Conservation (phyloP, 106 monocot genomes). For the Narthecium ossifragum region DNA sequence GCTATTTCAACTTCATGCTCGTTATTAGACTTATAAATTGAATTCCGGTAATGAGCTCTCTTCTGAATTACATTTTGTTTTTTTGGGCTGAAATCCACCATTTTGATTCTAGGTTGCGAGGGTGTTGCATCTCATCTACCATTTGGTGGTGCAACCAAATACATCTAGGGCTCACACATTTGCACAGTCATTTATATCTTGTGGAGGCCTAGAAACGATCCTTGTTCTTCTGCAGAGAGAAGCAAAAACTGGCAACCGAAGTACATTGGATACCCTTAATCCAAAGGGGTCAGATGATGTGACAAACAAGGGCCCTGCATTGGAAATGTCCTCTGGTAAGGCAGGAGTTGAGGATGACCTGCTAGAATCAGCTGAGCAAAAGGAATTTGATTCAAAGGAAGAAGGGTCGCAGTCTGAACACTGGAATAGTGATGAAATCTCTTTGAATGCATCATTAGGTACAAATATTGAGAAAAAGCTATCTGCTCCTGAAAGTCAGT, state of each 20-base stretch:
- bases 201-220: constrained; percentile 82
- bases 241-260: constrained; percentile 64
- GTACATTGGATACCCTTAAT: constrained; percentile 30
- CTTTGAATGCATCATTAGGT: constrained; percentile 3
- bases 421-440: constrained; percentile 12
- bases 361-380: constrained; percentile 17
- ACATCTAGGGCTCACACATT: constrained; percentile 60
- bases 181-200: constrained; percentile 81
- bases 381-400: constrained; percentile 18
- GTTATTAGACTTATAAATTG: no score
- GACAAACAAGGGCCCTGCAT: constrained; percentile 6
- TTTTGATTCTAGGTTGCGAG: constrained; percentile 64
- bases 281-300: constrained; percentile 5
- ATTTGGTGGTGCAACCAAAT: constrained; percentile 90
- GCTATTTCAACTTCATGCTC: no score
- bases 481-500: constrained; percentile 44
- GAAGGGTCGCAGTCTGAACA: constrained; percentile 18
- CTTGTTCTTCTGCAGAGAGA: constrained; percentile 87
- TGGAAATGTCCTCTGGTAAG: constrained; percentile 16
- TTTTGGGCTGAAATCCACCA: background rate
- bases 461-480: constrained; percentile 37
- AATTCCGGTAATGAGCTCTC: no score
- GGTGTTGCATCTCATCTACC: constrained; percentile 89
- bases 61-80: background rate
- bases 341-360: constrained; percentile 11